Base-by-base conservation (phyloP, 371 early-diverging fungal species). In the Syncephalastrum monosporum region DNA sequence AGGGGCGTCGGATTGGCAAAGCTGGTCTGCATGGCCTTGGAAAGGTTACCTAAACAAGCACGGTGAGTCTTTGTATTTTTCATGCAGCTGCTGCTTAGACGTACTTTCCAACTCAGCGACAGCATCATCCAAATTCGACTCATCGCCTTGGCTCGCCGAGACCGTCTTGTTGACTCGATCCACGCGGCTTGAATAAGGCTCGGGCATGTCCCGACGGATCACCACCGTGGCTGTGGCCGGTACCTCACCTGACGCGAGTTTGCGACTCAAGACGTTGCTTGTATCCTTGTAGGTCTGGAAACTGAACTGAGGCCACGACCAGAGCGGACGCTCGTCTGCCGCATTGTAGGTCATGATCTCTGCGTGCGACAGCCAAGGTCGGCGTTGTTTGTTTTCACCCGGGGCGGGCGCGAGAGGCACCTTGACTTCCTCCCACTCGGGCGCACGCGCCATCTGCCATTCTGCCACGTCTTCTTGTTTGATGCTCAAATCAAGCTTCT, bases 401-500 rank as follows among this genome's bases (percentile, higher is more conserved):
- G 56, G 60, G 0, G 38, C 8, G 38, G 38, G 38, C 0, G 38
- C 38, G 1, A 72, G 21, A 4, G 66, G 58, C 0, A 73, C 16
- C 5, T 64, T 63, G 38, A 79, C 73, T 38, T 68, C 53, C 13
- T 72, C 71, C 85, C 85, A 85, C 38, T 82, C 80, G 1, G 61
- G 13, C 19, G 61, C 68, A 21, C 85, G 71, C 12, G 79, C 79
- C 50, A 85, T 68, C 7, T 67, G 66, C 85, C 85, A 85, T 53
- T 85, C 85, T 7, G 81, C 85, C 0, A 85, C 73, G 65, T 83
- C 83, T 52, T 82, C 83, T 58, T 82, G 75, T 44, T 76, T 74
- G 25, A 85, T 53, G 10, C 70, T 70, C 46, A 85, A 52, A 23
- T 82, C 82, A 8, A 74, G 55, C 13, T 77, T 78, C 50, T 81